Conservation (phyloP, 2,329 filamentous ascomycete species). For the Pseudocercospora cruenta region DNA sequence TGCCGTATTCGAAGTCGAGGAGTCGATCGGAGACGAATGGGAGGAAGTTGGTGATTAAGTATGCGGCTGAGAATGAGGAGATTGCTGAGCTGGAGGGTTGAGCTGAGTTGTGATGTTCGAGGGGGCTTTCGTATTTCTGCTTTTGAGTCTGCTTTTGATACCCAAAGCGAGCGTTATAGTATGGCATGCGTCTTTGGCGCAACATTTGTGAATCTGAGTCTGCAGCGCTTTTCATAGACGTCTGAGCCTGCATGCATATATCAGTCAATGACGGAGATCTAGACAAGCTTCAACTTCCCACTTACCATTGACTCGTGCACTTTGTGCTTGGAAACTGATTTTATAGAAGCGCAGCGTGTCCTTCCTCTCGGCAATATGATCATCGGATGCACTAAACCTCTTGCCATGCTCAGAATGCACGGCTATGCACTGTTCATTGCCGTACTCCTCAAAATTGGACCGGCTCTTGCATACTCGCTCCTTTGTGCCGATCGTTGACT, state of each 20-base stretch:
- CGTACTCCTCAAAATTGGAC: background rate
- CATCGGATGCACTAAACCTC: background rate
- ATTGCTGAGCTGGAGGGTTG: constrained; percentile 8
- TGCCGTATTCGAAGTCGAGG: background rate
- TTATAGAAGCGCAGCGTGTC: background rate
- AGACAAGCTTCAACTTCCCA: background rate
- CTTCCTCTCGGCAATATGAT: background rate
- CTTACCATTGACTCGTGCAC: background rate
- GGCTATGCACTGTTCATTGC: background rate
- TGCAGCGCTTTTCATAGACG: background rate
- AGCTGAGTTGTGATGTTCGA: background rate
- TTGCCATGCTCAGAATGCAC: background rate
- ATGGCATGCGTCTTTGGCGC: background rate
- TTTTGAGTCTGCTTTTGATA: background rate
- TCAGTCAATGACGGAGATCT: background rate
- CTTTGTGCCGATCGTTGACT: background rate
- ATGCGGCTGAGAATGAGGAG: constrained; percentile 20
- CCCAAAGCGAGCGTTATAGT: background rate
- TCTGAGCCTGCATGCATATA: background rate
- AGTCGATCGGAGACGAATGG: constrained; percentile 7
- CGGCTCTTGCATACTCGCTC: background rate
- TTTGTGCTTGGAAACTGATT: background rate
- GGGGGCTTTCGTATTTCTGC: background rate
- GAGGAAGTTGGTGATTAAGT: constrained; percentile 26
- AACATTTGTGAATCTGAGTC: background rate